A percentile compares a stretch with the other conserved stretches of the same genome.
These are phyloP conservation scores for Mycena capillaripes DNA, from an alignment of 768 basidiomycete genomes.

Conservation along the genomic window DNA sequence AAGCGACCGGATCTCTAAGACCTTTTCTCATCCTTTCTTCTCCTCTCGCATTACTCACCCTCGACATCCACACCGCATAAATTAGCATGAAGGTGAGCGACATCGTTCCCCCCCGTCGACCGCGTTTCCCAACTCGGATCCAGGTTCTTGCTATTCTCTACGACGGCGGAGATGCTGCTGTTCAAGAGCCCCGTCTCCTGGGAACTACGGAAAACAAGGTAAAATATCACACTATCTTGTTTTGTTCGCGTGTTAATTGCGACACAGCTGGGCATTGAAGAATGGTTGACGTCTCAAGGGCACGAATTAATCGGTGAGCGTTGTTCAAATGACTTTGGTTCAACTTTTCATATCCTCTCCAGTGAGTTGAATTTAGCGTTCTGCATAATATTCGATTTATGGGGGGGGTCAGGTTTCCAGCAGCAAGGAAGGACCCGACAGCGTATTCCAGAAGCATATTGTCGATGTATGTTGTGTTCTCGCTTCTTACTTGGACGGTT, in stretches of 20 bases:
- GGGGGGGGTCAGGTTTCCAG: constrained; percentile 69
- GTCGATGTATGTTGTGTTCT: constrained; percentile 72
- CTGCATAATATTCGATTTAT: background rate
- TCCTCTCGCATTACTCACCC: constrained; percentile 1
- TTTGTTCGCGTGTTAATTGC: background rate
- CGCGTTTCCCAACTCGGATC: constrained; percentile 14
- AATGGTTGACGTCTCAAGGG: constrained; percentile 79
- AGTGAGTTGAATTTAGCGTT: constrained; percentile 19
- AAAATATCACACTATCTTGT: background rate
- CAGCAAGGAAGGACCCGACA: constrained; percentile 87
- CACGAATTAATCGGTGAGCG: constrained; percentile 80
- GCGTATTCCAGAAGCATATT: constrained; percentile 87
- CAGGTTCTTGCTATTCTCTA: constrained; percentile 84
- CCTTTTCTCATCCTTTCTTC: constrained; percentile 1
- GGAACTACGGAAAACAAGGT: constrained; percentile 89
- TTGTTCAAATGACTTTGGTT: background rate
- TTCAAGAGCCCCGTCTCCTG: constrained; percentile 79
- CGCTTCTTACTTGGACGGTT: background rate
- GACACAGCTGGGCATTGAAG: constrained; percentile 75
- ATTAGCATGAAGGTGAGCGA: constrained; percentile 59
- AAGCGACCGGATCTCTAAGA: background rate
- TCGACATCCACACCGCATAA: background rate
- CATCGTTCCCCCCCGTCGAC: background rate
- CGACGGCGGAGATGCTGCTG: constrained; percentile 74
- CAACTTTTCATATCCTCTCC: constrained; percentile 10